Evolutionary conservation across 1,139 yeast genomes (phyloP).

Genomic region (Yamadazyma kanchanaburiensis): DNA sequence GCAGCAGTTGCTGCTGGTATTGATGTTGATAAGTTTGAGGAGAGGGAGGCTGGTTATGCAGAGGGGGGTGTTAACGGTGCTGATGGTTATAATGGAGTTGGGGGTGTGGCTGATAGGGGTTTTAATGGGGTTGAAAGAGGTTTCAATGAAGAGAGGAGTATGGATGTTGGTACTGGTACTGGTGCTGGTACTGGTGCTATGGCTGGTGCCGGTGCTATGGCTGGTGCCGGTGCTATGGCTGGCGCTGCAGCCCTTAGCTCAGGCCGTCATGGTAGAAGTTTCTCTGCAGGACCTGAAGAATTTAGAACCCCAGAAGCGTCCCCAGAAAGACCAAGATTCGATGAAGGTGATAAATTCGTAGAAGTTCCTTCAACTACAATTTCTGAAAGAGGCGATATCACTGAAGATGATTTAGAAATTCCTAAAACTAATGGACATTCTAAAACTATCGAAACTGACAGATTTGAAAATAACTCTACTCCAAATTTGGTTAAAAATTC

Average conservation of each 20-base stretch:
- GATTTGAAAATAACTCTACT: conserved; percentile 12
- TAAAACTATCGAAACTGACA: conserved; percentile 6
- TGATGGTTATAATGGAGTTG: neutral
- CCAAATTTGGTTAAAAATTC: conserved; percentile 9
- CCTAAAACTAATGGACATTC: conserved; percentile 7
- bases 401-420: conserved; percentile 15
- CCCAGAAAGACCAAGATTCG: conserved; percentile 22
- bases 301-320: conserved; percentile 41
- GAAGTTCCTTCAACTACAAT: conserved; percentile 27
- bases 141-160: too few relatives aligned
- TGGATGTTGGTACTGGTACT: conserved; percentile 3
- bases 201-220: conserved; percentile 9
- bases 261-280: conserved; percentile 34
- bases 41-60: conserved; percentile 1
- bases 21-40: neutral
- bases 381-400: conserved; percentile 19
- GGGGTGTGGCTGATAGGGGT: too few relatives aligned
- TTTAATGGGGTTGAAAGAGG: too few relatives aligned
- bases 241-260: conserved; percentile 7
- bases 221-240: conserved; percentile 14
- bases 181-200: conserved; percentile 2
- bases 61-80: neutral
- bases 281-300: conserved; percentile 42
- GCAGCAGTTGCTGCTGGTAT: conserved; percentile 9
- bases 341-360: conserved; percentile 20